Base-by-base conservation (phyloP, 768 basidiomycete species). In the Stropharia rugosoannulata region DNA sequence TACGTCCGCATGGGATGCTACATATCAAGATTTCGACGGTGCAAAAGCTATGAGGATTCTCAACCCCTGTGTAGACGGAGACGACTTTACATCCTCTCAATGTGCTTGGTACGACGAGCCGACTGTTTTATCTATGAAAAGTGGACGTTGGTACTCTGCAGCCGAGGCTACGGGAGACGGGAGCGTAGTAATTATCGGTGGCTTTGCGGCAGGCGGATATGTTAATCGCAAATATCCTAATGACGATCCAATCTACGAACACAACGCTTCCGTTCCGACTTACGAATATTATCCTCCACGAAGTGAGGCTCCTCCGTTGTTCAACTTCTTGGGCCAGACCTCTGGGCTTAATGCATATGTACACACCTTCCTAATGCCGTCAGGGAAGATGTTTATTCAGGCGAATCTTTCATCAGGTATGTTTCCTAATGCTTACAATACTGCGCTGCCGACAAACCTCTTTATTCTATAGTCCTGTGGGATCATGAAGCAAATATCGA, bases 21-120 rank as follows among this genome's bases (percentile, higher is more conserved):
- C 73, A 11, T 95, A 92, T 69, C 72, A 84, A 51, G 87, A 96
- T 68, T 91, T 83, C 57, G 92, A 94, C 64, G 93, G 95, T 48
- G 79, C 82, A n/a, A 82, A 80, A 51, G 77, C 89, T 41, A 92
- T 96, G 65, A 89, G 94, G 56, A 74, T 95, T 62, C 77, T 98
- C 57, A 85, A 87, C 62, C 87, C 93, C 3, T 96, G 94, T 68
- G 77, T 68, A 51, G 67, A 69, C 48, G 55, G 69, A 1, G 74
- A 81, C 56, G 69, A 85, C 61, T 77, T 84, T 60, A 56, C 73
- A 11, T 76, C 76, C 13, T 2, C 78, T 1, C 58, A 78, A 1
- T 92, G 90, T 62, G 75, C 82, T 60, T 90, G 89, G 88, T 90
- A 82, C 64, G 90, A 92, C 63, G 77, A 90, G 40, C 72, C 82